Conservation (phyloP, 371 early-diverging fungal genomes). For the Paraphysoderma sedebokerense region DNA sequence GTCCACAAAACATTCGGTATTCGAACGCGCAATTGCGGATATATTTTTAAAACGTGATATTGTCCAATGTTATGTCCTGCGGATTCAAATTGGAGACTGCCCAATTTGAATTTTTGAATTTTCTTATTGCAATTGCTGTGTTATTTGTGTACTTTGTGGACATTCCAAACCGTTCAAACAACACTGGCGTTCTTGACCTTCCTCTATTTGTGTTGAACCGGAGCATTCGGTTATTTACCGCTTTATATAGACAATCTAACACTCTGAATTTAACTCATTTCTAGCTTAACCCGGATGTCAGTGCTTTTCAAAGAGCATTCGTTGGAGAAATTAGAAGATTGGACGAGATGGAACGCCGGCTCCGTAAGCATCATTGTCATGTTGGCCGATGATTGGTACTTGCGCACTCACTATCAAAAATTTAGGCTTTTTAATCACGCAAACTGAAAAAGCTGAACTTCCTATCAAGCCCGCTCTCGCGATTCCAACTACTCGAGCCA, state of each 20-base stretch:
- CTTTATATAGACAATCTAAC: too few relatives aligned
- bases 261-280: background rate
- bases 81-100: too few relatives aligned
- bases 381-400: background rate
- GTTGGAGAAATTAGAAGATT: constrained; percentile 76
- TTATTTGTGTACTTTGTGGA: background rate
- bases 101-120: too few relatives aligned
- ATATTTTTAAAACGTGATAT: too few relatives aligned
- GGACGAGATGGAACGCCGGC: constrained; percentile 85
- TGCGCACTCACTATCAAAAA: background rate
- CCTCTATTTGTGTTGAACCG: background rate
- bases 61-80: too few relatives aligned
- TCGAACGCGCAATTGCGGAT: too few relatives aligned
- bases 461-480: constrained; percentile 34
- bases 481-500: constrained; percentile 22
- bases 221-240: too few relatives aligned
- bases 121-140: background rate
- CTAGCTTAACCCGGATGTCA: constrained; percentile 79
- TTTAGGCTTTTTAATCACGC: constrained; percentile 60
- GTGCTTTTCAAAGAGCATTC: constrained; percentile 94
- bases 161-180: background rate
- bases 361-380: constrained; percentile 44
- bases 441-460: constrained; percentile 65
- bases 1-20: too few relatives aligned
- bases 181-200: background rate